Evolutionary conservation across 2,329 filamentous ascomycete species (phyloP).

Genomic region (Aquanectria penicillioides): DNA sequence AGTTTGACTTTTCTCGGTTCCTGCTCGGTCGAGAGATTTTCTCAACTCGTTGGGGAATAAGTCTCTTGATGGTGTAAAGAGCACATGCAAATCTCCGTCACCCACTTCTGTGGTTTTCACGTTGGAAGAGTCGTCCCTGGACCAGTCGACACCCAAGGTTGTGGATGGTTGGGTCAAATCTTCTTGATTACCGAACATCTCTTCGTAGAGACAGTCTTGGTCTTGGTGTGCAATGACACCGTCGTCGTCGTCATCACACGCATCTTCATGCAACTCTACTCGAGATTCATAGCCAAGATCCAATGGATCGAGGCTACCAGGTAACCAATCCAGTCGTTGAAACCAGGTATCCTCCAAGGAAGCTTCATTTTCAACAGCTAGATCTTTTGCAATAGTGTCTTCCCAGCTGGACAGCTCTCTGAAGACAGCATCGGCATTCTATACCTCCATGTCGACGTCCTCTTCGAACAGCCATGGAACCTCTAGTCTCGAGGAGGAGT

Average conservation of each 20-base stretch:
- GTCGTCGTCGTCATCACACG: too few relatives aligned
- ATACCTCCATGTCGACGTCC: background rate
- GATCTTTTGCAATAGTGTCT: background rate
- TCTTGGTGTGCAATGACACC: too few relatives aligned
- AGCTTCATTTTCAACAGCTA: background rate
- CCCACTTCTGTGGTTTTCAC: too few relatives aligned
- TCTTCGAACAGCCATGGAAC: conserved; percentile 8
- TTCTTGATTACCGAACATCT: too few relatives aligned
- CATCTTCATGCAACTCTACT: background rate
- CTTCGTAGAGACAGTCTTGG: too few relatives aligned
- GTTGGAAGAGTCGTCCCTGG: too few relatives aligned
- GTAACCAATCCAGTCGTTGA: background rate
- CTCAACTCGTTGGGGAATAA: background rate
- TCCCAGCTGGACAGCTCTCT: background rate
- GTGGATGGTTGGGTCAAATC: too few relatives aligned
- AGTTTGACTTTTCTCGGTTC: too few relatives aligned
- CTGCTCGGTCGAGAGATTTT: background rate
- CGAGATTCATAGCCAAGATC: too few relatives aligned
- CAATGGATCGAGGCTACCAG: background rate
- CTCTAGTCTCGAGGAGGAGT: background rate
- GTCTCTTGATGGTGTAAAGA: background rate
- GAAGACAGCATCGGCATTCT: background rate
- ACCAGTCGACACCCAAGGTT: too few relatives aligned
- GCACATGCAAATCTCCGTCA: background rate
- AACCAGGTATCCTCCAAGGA: background rate